Conservation (phyloP, 805 yeast genomes). For the Millerago galiae region DNA sequence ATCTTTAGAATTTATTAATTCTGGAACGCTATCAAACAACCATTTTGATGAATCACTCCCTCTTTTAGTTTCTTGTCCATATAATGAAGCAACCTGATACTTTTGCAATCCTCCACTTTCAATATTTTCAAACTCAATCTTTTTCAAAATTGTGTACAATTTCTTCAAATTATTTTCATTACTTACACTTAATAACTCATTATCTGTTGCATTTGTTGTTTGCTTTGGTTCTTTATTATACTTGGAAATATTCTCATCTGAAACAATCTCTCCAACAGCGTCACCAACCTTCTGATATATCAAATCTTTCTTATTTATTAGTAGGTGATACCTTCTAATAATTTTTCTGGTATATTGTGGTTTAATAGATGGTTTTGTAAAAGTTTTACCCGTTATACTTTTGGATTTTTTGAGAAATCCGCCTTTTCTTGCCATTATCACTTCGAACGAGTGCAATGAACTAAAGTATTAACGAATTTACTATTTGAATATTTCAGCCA, state of each 20-base stretch:
- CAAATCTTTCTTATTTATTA: constrained; percentile 48
- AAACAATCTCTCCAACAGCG: constrained; percentile 16
- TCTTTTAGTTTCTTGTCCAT: constrained; percentile 69
- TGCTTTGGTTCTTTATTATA: constrained; percentile 8
- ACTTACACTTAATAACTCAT: constrained; percentile 12
- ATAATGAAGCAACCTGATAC: constrained; percentile 80
- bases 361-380: constrained; percentile 45
- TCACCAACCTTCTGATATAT: constrained; percentile 30
- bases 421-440: constrained; percentile 1
- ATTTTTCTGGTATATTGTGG: constrained; percentile 68
- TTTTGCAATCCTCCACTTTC: constrained; percentile 69
- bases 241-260: constrained; percentile 19
- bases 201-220: constrained; percentile 10
- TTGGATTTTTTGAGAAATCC: constrained; percentile 16
- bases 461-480: not conserved
- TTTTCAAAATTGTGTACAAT: constrained; percentile 34
- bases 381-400: constrained; percentile 25
- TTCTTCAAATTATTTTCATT: constrained; percentile 11
- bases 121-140: constrained; percentile 55
- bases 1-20: constrained; percentile 13
- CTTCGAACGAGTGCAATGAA: not conserved
- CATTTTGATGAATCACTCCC: constrained; percentile 92
- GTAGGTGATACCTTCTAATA: constrained; percentile 70
- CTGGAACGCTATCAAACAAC: constrained; percentile 65
- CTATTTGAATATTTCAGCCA: not conserved